Evolutionary conservation across 768 basidiomycete species (phyloP).

Genomic region (Suillus lakei): DNA sequence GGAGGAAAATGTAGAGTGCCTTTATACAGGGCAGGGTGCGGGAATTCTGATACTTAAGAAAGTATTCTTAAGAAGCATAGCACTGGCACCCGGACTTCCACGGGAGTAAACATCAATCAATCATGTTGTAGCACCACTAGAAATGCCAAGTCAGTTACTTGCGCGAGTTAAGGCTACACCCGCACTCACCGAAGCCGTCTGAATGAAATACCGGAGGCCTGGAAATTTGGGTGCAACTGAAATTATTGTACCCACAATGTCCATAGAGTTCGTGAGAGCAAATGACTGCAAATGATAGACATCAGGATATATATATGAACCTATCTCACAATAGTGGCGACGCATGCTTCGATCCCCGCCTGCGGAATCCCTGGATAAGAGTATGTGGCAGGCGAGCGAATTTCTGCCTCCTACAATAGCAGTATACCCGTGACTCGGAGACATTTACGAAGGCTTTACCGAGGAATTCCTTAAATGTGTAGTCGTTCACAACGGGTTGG

Average conservation of each 20-base stretch:
- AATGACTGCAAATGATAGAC: neutral
- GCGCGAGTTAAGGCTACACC: neutral
- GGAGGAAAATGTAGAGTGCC: conserved; percentile 1
- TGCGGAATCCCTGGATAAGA: neutral
- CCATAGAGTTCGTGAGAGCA: conserved; percentile 1
- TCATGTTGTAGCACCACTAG: neutral
- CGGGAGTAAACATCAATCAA: neutral
- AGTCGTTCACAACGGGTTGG: neutral
- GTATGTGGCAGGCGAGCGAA: neutral
- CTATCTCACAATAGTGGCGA: neutral
- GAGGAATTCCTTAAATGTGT: neutral
- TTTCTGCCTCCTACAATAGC: neutral
- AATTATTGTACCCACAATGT: neutral
- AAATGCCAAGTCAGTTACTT: neutral
- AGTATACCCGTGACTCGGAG: neutral
- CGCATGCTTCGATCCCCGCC: neutral
- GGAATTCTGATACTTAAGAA: neutral
- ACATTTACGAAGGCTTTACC: neutral
- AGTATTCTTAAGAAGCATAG: neutral
- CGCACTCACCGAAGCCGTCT: too few relatives aligned
- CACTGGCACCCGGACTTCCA: neutral
- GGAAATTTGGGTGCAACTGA: neutral
- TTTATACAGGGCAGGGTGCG: conserved; percentile 11
- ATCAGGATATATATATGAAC: neutral
- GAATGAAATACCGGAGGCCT: neutral